Base-by-base conservation (phyloP, 2,329 filamentous ascomycete genomes). In the Colletotrichum sojae region DNA sequence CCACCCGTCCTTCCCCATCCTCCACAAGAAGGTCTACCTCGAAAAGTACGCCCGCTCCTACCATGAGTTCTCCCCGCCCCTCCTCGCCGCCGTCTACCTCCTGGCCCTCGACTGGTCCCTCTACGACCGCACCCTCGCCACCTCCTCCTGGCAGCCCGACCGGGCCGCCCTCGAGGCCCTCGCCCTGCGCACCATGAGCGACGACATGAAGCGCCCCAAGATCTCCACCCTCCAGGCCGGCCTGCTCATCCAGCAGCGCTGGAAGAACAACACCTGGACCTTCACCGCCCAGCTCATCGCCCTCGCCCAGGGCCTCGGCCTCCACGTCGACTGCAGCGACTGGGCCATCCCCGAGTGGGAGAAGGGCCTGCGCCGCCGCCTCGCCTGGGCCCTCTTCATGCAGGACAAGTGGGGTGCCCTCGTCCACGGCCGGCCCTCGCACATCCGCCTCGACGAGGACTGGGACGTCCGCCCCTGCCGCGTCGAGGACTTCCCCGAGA, bases 281-380 rank as follows among this genome's bases (percentile, higher is more conserved):
- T 81, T 86, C 15, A 86, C 85, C 1, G 82, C 85, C 2, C 86
- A 88, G 65, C 77, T 88, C 2, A 84, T 90, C n/a, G 83, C 85
- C 46, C 82, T 90, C 52, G 86, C 84, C 1, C 87, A 90, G 73
- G 85, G 88, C 40, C 80, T 90, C 1, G 88, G 88, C 0, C 79
- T 90, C 12, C 87, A 90, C 62, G 81, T 90, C 1, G 89, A 92
- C 74, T 90, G 88, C 71, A 85, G 86, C 0, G 77, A 81, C 20
- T 92, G 90, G 90, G 84, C 85, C 12, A 86, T 92, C 49, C 89
- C 89, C 2, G 78, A 80, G 0, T 91, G 89, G 89, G 90, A 92
- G 73, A 85, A 88, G 62, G 87, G 89, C 0, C 79, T 91, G 18
- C 81, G 90, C 15, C 87, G 88, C 73, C 81, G 90, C 15, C 78